Evolutionary conservation across 495 filamentous ascomycete species (phyloP).

Genomic region (Margaritispora aquatica): DNA sequence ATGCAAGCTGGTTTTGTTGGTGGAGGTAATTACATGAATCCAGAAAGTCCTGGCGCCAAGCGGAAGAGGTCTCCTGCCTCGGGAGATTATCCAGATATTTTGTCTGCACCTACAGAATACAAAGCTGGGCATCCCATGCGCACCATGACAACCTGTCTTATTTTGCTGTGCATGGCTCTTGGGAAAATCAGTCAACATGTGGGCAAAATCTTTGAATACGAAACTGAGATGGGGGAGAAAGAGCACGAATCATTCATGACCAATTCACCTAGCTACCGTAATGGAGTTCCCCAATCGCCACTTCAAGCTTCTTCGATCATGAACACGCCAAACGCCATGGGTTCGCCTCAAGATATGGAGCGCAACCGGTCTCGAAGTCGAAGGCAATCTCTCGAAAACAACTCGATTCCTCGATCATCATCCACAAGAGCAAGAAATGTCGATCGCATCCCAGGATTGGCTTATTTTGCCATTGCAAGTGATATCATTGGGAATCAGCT

Average conservation of each 20-base stretch:
- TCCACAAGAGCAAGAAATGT: conserved; percentile 51
- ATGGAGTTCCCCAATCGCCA: conserved; percentile 43
- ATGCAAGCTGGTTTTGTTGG: background rate
- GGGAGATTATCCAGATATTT: conserved; percentile 26
- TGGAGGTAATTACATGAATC: conserved; percentile 13
- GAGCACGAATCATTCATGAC: conserved; percentile 32
- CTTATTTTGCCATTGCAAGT: conserved; percentile 80
- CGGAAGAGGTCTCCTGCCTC: conserved; percentile 49
- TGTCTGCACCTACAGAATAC: conserved; percentile 7
- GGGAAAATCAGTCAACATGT: conserved; percentile 73
- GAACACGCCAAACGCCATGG: conserved; percentile 32
- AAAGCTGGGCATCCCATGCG: conserved; percentile 44
- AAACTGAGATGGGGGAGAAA: background rate
- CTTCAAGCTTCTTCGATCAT: conserved; percentile 41
- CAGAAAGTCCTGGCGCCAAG: conserved; percentile 41
- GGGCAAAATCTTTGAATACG: conserved; percentile 54
- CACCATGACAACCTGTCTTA: conserved; percentile 65
- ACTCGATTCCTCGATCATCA: background rate
- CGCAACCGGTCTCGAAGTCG: conserved; percentile 23
- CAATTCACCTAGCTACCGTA: conserved; percentile 39
- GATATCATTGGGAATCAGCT: conserved; percentile 79
- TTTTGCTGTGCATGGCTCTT: conserved; percentile 77
- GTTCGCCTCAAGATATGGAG: conserved; percentile 41
- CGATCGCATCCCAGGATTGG: conserved; percentile 83
- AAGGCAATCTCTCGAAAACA: conserved; percentile 15